A percentile compares a stretch with the other conserved stretches of the same genome.
Evolutionary conservation across 2,329 filamentous ascomycete genomes (phyloP).

Genomic region (Scorias spongiosa): DNA sequence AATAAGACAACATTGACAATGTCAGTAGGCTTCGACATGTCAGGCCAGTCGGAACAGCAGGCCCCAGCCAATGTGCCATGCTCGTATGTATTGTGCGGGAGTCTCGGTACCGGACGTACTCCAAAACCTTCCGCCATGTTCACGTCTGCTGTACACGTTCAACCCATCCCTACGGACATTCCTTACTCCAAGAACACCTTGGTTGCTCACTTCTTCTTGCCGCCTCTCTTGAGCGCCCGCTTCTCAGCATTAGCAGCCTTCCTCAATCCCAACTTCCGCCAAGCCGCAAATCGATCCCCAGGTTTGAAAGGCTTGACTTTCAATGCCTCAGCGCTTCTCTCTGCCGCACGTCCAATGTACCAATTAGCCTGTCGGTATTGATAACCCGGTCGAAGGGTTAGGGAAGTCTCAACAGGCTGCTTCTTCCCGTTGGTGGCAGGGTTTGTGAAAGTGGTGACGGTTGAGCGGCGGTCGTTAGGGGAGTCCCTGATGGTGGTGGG

Average conservation of each 20-base stretch:
- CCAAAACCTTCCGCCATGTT: no score
- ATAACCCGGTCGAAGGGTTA: conserved; percentile 40
- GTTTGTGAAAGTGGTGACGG: neutral
- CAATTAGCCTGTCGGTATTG: conserved; percentile 51
- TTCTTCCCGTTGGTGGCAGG: neutral
- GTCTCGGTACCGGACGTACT: no score
- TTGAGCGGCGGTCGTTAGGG: conserved; percentile 2
- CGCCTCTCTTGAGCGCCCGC: conserved; percentile 36
- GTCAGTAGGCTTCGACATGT: no score
- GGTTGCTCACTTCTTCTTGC: conserved; percentile 11
- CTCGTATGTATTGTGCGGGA: no score
- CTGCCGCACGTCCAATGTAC: conserved; percentile 49
- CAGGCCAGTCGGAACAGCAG: no score
- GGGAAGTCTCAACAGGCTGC: conserved; percentile 13
- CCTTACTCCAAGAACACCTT: no score
- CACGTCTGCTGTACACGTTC: no score
- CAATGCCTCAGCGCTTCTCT: conserved; percentile 38
- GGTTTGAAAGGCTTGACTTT: conserved; percentile 40
- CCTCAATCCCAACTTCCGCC: conserved; percentile 43
- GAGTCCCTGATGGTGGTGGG: conserved; percentile 10
- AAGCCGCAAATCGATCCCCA: conserved; percentile 48
- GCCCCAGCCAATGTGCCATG: no score
- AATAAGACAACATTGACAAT: no score
- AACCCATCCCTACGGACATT: no score
- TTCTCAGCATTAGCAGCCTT: conserved; percentile 37